Percentiles rank a stretch among this genome's conserved stretches.
Conservation (phyloP, 1,284 basidiomycete genomes). For the Fomitiporia mediterranea region DNA sequence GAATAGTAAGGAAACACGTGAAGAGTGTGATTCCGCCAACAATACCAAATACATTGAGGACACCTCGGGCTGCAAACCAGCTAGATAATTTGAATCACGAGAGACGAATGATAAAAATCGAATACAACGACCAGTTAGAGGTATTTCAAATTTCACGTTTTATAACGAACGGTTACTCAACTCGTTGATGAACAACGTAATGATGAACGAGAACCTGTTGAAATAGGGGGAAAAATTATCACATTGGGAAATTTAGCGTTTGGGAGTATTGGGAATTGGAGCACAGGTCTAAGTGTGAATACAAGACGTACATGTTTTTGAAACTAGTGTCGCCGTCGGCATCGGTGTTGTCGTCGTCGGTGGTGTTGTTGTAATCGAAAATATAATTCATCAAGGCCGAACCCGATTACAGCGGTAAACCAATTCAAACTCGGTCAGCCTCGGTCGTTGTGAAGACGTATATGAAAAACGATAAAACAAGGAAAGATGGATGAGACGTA, state of each 20-base stretch:
- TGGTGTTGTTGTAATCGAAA: too few species aligned
- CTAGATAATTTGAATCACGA: slow-evolving; percentile 1
- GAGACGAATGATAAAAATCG: too few species aligned
- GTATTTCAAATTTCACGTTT: background rate
- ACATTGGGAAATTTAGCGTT: too few species aligned
- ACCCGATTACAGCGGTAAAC: too few species aligned
- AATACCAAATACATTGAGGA: slow-evolving; percentile 20
- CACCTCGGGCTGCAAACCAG: slow-evolving; percentile 19
- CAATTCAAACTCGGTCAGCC: too few species aligned
- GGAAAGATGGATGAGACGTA: background rate
- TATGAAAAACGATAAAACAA: too few species aligned
- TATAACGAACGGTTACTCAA: slow-evolving; percentile 1
- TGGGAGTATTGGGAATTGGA: background rate
- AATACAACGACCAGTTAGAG: background rate
- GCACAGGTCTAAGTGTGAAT: background rate
- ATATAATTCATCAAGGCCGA: too few species aligned
- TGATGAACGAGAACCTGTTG: slow-evolving; percentile 22
- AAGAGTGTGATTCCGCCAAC: slow-evolving; percentile 21
- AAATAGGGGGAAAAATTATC: too few species aligned
- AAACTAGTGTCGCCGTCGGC: too few species aligned
- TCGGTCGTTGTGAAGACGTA: too few species aligned
- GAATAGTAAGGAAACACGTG: slow-evolving; percentile 21
- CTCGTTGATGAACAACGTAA: slow-evolving; percentile 25
- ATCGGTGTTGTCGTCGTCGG: too few species aligned
- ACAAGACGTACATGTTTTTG: slow-evolving; percentile 18